Base-by-base conservation (phyloP, 202 grass and related monocot genomes). In the Miscanthus sacchariflorus region DNA sequence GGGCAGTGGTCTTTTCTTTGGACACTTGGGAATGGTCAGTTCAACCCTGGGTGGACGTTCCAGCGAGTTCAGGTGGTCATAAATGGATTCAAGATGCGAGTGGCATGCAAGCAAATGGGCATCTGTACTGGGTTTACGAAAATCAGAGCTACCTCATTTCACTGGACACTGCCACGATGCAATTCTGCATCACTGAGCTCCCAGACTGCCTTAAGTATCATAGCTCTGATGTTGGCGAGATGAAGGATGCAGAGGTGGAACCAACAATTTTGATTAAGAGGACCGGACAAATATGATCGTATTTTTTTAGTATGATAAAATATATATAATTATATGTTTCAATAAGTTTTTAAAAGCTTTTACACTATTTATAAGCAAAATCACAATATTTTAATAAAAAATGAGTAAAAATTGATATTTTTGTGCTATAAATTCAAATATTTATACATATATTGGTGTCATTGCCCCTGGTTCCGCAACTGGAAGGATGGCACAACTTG, bases 91-190 rank as follows among this genome's bases (percentile, higher is more conserved):
- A 56, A 77, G 54, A n/a, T 0, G 50, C 17, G 5, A 0, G 8
- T 80, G 59, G 78, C 10, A 69, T 69, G 79, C 64, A 69, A 69
- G 18, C 64, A 9, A 81, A 50, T 69, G 43, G 79, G 10, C 49
- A 69, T 43, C 3, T 81, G 27, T 69, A 81, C 43, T 81, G 64
- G 27, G 3, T 49, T 36, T 69, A 69, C 14, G 46, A 2, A 5
- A 36, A 30, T 14, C 9, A 36, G 43, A 69, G 12, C 5, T 44
- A 49, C 21, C 46, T 69, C 43, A 11, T 81, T 65, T 50, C 17
- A 2, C 65, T 81, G 79, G 45, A 70, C 65, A 49, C 65, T 1
- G 25, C 5, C 15, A 81, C 44, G 5, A 81, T 81, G 65, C 11
- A 11, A 18, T 77, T 77, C 17, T 56, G 2, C 13, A 14, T n/a